A percentile compares a stretch with the other conserved stretches of the same genome.
Evolutionary conservation across 2,329 filamentous ascomycete species (phyloP).

Genomic region (Penicillium expansum): DNA sequence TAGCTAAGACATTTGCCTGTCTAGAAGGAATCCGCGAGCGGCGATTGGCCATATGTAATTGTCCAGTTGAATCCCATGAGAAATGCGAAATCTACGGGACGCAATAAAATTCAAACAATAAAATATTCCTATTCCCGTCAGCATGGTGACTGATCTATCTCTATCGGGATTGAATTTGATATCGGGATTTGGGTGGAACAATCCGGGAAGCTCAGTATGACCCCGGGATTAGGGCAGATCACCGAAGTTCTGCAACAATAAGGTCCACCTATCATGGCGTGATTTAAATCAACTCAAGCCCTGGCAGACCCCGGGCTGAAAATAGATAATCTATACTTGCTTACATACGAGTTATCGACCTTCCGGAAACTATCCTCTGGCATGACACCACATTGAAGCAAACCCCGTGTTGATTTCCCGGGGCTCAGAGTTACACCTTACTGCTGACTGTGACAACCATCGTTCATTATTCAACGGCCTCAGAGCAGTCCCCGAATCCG

Average conservation of each 20-base stretch:
- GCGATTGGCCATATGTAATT: not conserved
- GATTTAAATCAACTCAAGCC: not conserved
- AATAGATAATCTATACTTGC: not conserved
- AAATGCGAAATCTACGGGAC: not conserved
- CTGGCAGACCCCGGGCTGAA: slow-evolving; percentile 1
- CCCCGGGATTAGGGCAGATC: slow-evolving; percentile 2
- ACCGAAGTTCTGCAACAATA: not conserved
- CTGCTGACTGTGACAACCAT: not conserved
- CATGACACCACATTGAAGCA: not conserved
- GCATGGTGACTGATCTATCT: not conserved
- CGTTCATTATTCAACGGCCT: not conserved
- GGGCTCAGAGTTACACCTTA: not conserved
- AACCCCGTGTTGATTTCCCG: not conserved
- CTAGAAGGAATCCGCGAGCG: not conserved
- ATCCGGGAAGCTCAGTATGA: not conserved
- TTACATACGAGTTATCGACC: not conserved
- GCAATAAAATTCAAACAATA: no score
- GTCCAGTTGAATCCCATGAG: no score
- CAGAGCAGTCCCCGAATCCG: slow-evolving; percentile 1
- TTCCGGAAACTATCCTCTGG: not conserved
- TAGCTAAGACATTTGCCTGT: no score
- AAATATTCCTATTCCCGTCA: not conserved
- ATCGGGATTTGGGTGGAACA: slow-evolving; percentile 5
- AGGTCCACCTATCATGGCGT: not conserved
- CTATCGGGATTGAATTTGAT: slow-evolving; percentile 1